phyloP scores from a whole-genome alignment of 306 rosid species.

The Vigna unguiculata region DNA sequence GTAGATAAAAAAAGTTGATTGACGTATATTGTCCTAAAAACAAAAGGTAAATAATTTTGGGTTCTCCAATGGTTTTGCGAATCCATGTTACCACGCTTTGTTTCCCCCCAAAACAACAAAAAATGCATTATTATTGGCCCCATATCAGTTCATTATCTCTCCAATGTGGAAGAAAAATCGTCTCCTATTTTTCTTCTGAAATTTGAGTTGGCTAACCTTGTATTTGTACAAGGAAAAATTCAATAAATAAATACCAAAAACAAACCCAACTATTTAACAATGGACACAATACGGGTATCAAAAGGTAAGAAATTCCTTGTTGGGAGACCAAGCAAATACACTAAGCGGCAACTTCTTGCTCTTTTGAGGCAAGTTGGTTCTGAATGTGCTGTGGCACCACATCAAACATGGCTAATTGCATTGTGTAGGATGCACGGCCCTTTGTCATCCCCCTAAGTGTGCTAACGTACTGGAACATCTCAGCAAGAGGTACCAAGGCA shows the following conservation, averaged over 20 bases:
- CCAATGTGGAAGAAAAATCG: slow-evolving; percentile 20
- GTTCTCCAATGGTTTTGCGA: slow-evolving; percentile 21
- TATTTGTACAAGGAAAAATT: slow-evolving; percentile 34
- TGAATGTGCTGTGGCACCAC: slow-evolving; percentile 97
- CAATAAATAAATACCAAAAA: neutral
- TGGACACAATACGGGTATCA: slow-evolving; percentile 32
- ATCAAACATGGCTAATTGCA: slow-evolving; percentile 92
- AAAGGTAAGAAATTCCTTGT: slow-evolving; percentile 25
- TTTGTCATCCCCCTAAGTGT: slow-evolving; percentile 96
- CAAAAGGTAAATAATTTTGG: neutral
- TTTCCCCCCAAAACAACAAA: neutral
- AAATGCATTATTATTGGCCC: slow-evolving; percentile 1
- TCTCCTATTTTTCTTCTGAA: slow-evolving; percentile 9
- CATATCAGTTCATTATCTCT: slow-evolving; percentile 24
- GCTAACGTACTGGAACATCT: slow-evolving; percentile 97
- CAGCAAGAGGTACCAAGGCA: slow-evolving; percentile 87
- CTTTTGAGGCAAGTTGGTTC: slow-evolving; percentile 85
- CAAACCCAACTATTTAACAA: slow-evolving; percentile 25
- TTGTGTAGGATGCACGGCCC: slow-evolving; percentile 95
- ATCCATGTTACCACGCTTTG: slow-evolving; percentile 2
- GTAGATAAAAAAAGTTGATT: too few species aligned
- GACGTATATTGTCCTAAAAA: too few species aligned
- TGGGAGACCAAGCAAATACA: slow-evolving; percentile 41
- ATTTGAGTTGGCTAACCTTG: slow-evolving; percentile 38
- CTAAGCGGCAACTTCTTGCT: slow-evolving; percentile 88